Evolutionary conservation across 2,329 filamentous ascomycete species (phyloP), one percentile per base, ranked within the genome.

Genomic region (Neodidymelliopsis sp.): DNA sequence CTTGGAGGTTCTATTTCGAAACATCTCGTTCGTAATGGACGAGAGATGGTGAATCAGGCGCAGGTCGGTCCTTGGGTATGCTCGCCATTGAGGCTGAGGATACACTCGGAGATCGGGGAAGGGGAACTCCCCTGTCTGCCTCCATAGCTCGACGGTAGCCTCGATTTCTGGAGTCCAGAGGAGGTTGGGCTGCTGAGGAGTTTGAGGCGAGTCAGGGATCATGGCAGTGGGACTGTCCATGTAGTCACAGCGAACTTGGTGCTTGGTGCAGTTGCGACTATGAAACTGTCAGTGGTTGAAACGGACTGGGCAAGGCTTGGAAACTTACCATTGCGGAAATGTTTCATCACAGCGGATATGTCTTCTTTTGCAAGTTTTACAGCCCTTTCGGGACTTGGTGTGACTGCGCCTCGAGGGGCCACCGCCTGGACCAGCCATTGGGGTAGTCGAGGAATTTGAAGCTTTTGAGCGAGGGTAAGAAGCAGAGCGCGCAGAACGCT

Each of bases 291-390:
- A 74, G 60, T 33, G 39, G 13, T 20, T n/a, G 31, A 29, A 38
- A 35, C 15, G 31, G 16, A 15, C 4, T 47, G 45, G 45, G 41
- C 8, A 22, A 30, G 2, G 12, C 24, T 40, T 18, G n/a, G 15
- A 34, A 43, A 58, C 82, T 65, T 81, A 96, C 91, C 93, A 99
- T 83, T 99, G 94, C 40, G 94, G 94, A 68, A 96, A 97, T 62
- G 86, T 96, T 75, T 99, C 94, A 71, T 99, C 94, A 77, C 94
- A 99, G 66, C 94, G 85, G 72, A 99, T 99, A 76, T 99, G 94
- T 72, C 94, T 86, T 73, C 89, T 88, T 78, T 99, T 99, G 84
- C 94, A 99, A 55, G 91, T 96, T 69, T 95, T 93, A 82, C 94
- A 99, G 57, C 94, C 94, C 79, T 97, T 97, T 71, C 94, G 88